phyloP scores from a whole-genome alignment of 768 basidiomycete genomes.

The Podaxis sp. region DNA sequence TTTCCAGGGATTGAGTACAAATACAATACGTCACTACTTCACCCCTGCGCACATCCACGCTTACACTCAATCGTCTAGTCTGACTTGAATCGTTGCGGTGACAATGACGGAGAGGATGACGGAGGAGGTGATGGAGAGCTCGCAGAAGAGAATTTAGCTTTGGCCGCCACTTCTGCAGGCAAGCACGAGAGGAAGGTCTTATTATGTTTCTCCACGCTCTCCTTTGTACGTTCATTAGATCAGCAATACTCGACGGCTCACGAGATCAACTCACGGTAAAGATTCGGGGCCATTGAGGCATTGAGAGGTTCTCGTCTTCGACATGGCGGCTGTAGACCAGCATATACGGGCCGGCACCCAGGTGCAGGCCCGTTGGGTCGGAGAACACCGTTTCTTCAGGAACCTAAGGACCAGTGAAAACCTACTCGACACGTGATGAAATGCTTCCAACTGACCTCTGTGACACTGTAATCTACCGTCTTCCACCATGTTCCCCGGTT shows the following conservation, averaged over 20 bases:
- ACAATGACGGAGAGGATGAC: constrained; percentile 1
- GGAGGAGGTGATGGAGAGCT: constrained; percentile 1
- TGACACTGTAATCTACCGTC: constrained; percentile 66
- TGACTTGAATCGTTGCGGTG: background rate
- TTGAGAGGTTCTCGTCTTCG: constrained; percentile 32
- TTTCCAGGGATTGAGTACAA: constrained; percentile 1
- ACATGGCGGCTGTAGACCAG: constrained; percentile 61
- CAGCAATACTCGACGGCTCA: background rate
- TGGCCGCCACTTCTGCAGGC: constrained; percentile 30
- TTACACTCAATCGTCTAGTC: background rate
- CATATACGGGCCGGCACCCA: constrained; percentile 76
- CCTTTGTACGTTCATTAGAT: constrained; percentile 21
- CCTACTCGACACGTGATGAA: background rate
- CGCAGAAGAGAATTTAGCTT: constrained; percentile 17
- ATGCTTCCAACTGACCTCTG: constrained; percentile 43
- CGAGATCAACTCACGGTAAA: constrained; percentile 30
- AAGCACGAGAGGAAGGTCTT: constrained; percentile 31
- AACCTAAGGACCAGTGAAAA: constrained; percentile 43
- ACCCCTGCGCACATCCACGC: background rate
- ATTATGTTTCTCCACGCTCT: constrained; percentile 33
- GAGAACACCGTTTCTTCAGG: constrained; percentile 66
- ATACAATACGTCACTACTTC: constrained; percentile 3
- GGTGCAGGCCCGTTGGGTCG: constrained; percentile 69
- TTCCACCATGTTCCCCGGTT: constrained; percentile 75
- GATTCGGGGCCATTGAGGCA: constrained; percentile 34